Base-by-base conservation (phyloP, 2,329 filamentous ascomycete species). In the Gliomastix tumulicola region DNA sequence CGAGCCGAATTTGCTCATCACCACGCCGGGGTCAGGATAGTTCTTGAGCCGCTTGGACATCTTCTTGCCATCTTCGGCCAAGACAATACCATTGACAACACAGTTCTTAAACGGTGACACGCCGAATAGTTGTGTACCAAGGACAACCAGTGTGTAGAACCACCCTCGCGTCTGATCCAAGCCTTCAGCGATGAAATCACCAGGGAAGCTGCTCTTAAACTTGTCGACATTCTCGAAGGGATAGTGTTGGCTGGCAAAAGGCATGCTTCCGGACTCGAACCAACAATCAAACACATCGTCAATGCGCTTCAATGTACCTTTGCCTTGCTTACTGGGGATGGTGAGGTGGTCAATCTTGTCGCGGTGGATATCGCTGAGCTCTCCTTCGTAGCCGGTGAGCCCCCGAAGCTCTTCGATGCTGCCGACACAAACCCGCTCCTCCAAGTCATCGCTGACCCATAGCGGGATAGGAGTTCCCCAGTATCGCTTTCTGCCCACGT, bases 1-100 rank as follows among this genome's bases (percentile, higher is more conserved):
- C 3, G 88, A 89, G 16, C 90, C 90, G 56, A 94, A 94, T 53
- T 84, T 84, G 40, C 84, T 66, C 73, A 96, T 92, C 47, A 97
- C 78, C 35, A 88, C 66, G 39, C 68, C 69, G 10, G 90, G 90
- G 51, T 95, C 88, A 0, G 90, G 90, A 59, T 95, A 97, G 62
- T 97, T 97, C 68, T 96, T 94, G 40, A 95, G 70, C 37, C 90
- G 79, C 65, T 97, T 97, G 7, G 88, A 95, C 90, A 97, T 97
- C 71, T 97, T 97, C 71, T 95, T 96, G 38, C 90, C 90, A 53
- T 95, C 88, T 56, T 94, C 88, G 1, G 89, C 89, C 28, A 96
- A 73, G 5, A 96, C 88, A 44, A 95, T 92, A 34, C 89, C 89
- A 54, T 94, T 96, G 43, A 95, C 88, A n/a, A 96, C 86, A 50